Evolutionary conservation across 2,329 filamentous ascomycete genomes (phyloP).

Genomic region (Verticillium dahliae): DNA sequence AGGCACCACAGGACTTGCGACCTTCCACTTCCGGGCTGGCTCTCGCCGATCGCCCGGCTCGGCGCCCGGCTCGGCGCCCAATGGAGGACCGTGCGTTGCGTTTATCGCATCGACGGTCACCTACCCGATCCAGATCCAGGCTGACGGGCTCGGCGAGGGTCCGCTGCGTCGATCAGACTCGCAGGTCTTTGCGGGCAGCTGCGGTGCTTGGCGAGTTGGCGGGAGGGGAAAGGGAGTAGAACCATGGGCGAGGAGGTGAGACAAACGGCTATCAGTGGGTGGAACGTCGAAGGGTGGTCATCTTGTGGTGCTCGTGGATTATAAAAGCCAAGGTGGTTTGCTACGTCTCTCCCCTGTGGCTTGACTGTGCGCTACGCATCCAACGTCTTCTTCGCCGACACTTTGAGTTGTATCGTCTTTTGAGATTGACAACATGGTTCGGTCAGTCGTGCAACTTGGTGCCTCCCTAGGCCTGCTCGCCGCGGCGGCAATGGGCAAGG

Average conservation of each 20-base stretch:
- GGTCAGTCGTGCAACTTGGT: not conserved
- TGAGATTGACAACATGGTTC: not conserved
- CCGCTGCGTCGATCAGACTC: not conserved
- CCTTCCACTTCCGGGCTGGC: not conserved
- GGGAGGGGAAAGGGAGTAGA: not conserved
- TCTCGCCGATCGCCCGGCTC: not conserved
- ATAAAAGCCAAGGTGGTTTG: no score
- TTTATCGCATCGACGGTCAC: not conserved
- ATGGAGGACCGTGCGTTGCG: not conserved
- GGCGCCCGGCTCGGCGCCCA: not conserved
- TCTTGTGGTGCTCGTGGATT: no score
- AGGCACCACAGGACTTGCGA: not conserved
- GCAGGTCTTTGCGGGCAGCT: not conserved
- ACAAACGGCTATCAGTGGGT: not conserved
- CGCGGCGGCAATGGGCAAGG: constrained; percentile 5
- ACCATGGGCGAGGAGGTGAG: not conserved
- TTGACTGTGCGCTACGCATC: not conserved
- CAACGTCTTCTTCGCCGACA: not conserved
- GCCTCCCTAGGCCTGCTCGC: not conserved
- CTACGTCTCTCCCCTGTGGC: not conserved
- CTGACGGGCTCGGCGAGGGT: not conserved
- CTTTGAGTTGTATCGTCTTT: not conserved
- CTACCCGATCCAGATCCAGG: not conserved
- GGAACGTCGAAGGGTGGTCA: no score
- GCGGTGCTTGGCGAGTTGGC: not conserved